phyloP scores from a whole-genome alignment of 805 yeast genomes.

The Nakazawaea peltata region DNA sequence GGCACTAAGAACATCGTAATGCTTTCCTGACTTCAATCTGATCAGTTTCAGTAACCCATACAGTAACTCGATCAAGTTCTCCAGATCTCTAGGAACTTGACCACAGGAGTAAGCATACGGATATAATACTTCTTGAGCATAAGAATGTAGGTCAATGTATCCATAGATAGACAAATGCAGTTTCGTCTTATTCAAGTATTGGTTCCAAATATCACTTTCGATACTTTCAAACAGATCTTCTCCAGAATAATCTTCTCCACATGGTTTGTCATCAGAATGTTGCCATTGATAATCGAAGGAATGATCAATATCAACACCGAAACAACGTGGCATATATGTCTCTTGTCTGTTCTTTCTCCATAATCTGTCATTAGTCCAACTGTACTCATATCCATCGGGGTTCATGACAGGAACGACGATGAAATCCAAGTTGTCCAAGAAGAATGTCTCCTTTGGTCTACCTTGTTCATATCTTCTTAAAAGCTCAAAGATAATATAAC shows the following conservation, averaged over 20 bases:
- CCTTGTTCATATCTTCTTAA: constrained; percentile 35
- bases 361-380: constrained; percentile 74
- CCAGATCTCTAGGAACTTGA: constrained; percentile 68
- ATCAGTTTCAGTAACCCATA: constrained; percentile 75
- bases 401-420: constrained; percentile 77
- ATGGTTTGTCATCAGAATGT: constrained; percentile 52
- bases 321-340: constrained; percentile 56
- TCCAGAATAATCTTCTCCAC: constrained; percentile 82
- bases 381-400: constrained; percentile 84
- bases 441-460: constrained; percentile 31
- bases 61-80: constrained; percentile 72
- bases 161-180: constrained; percentile 59
- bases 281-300: constrained; percentile 74
- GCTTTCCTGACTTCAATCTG: constrained; percentile 52
- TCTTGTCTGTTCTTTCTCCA: constrained; percentile 89
- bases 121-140: constrained; percentile 73
- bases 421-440: constrained; percentile 56
- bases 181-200: constrained; percentile 39
- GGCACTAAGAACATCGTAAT: constrained; percentile 66
- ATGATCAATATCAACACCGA: constrained; percentile 83
- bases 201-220: constrained; percentile 45
- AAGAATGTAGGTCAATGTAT: constrained; percentile 76
- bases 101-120: constrained; percentile 80
- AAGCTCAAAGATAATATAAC: constrained; percentile 45
- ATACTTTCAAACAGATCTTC: constrained; percentile 60